These are phyloP conservation scores for Chytriomyces sp. DNA, from an alignment of 192 early-diverging fungal species.

Conservation along the genomic window DNA sequence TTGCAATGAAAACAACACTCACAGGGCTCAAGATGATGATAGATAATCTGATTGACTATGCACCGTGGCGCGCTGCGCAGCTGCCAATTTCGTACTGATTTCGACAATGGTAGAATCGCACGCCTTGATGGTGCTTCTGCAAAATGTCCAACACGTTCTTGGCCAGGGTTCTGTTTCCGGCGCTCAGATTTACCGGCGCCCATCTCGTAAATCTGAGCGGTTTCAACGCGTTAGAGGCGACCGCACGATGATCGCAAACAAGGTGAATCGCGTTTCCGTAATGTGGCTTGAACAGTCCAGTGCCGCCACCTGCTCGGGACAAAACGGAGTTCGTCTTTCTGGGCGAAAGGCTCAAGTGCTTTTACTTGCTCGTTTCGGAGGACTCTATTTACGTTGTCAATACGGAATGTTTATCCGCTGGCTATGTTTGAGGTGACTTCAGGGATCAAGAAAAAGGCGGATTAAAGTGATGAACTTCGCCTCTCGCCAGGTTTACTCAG, in stretches of 20 bases:
- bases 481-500: too few species aligned
- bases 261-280: constrained; percentile 93
- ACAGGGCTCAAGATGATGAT: constrained; percentile 67
- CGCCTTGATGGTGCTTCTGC: constrained; percentile 69
- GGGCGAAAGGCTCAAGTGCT: constrained; percentile 83
- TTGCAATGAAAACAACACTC: constrained; percentile 91
- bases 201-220: constrained; percentile 87
- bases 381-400: constrained; percentile 78
- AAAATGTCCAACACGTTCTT: constrained; percentile 89
- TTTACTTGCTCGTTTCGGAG: constrained; percentile 77
- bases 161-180: constrained; percentile 96
- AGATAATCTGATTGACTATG: constrained; percentile 88
- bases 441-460: too few species aligned
- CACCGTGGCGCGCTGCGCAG: constrained; percentile 38
- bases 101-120: constrained; percentile 90
- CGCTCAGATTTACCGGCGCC: too few species aligned
- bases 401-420: constrained; percentile 90
- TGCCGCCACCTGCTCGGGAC: too few species aligned
- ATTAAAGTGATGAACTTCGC: too few species aligned
- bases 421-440: too few species aligned
- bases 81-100: constrained; percentile 83
- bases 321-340: constrained; percentile 64
- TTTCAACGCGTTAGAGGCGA: constrained; percentile 16
- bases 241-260: constrained; percentile 70
- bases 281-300: constrained; percentile 92